phyloP scores from a whole-genome alignment of 345 rosid species.

The Eucalyptus pauciflora region DNA sequence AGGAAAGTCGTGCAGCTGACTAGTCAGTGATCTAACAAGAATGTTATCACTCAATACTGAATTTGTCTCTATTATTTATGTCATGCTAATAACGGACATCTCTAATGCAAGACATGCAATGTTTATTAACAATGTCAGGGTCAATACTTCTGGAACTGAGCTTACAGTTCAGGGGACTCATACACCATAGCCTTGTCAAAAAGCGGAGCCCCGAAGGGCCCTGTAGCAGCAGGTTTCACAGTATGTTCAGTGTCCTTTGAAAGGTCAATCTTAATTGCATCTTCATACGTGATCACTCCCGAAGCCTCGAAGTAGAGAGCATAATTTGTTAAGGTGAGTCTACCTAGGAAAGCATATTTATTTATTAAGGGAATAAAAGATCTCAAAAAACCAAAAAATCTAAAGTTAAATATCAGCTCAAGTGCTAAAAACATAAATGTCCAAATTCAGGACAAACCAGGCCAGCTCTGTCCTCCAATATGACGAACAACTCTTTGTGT shows the following conservation, averaged over 20 bases:
- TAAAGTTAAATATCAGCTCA: neutral
- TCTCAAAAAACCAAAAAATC: neutral
- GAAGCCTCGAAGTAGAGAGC: constrained; percentile 93
- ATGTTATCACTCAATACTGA: neutral
- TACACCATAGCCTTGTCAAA: constrained; percentile 79
- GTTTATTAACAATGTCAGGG: neutral
- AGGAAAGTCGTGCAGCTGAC: neutral
- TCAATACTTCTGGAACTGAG: neutral
- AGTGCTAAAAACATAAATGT: neutral
- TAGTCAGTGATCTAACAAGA: neutral
- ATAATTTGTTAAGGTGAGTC: constrained; percentile 81
- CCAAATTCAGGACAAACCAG: constrained; percentile 29
- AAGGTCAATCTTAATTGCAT: constrained; percentile 80
- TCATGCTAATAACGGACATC: neutral
- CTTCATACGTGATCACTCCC: constrained; percentile 54
- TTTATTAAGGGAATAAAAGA: neutral
- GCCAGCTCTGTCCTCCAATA: constrained; percentile 83
- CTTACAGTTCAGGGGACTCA: constrained; percentile 77
- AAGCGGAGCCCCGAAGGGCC: constrained; percentile 98
- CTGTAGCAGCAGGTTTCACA: constrained; percentile 62
- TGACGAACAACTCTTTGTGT: constrained; percentile 82
- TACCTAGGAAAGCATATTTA: constrained; percentile 35
- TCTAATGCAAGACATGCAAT: neutral
- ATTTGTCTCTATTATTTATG: neutral
- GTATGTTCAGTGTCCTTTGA: constrained; percentile 29